Evolutionary conservation across 768 basidiomycete genomes (phyloP), one percentile per base, ranked within the genome.

Genomic region (Neoboletus magnificus): DNA sequence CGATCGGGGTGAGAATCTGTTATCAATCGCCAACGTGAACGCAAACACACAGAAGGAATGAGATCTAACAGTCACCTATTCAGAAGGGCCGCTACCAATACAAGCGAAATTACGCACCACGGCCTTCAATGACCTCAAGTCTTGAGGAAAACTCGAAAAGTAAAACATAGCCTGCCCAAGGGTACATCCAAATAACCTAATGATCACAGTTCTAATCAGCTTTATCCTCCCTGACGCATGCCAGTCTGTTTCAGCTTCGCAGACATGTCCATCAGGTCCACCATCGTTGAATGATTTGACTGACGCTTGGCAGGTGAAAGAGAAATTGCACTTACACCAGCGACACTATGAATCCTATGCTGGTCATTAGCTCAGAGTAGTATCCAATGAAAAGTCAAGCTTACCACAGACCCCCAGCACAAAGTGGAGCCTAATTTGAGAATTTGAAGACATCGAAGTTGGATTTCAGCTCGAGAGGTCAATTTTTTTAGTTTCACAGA

Each of bases 161-260:
- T 60, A 60, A 48, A 51, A 55, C 5, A 47, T n/a, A 15, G 43
- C 42, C 48, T 54, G 59, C 9, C 57, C 59, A 5, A 59, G 13
- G 6, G 48, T 47, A n/a, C 59, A 59, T 3, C 57, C 59, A 15
- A 42, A 60, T n/a, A 60, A 32, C 44, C 58, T 60, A 9, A 13
- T 2, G 0, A 18, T 56, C 1, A 6, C 40, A 11, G 23, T 23
- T 18, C 8, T n/a, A n/a, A n/a, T n/a, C n/a, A n/a, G n/a, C n/a
- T n/a, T n/a, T n/a, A n/a, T n/a, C n/a, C n/a, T n/a, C n/a, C 7
- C 10, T 37, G 23, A 4, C 40, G 25, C 30, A 30, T 13, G 42
- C 11, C 18, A 9, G 18, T 47, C 23, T 13, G 18, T 25, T 27
- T n/a, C 50, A 25, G 7, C 12, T 27, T 45, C 15, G 20, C 22